phyloP scores from a whole-genome alignment of 306 rosid species.

The Sphenostylis stenocarpa region DNA sequence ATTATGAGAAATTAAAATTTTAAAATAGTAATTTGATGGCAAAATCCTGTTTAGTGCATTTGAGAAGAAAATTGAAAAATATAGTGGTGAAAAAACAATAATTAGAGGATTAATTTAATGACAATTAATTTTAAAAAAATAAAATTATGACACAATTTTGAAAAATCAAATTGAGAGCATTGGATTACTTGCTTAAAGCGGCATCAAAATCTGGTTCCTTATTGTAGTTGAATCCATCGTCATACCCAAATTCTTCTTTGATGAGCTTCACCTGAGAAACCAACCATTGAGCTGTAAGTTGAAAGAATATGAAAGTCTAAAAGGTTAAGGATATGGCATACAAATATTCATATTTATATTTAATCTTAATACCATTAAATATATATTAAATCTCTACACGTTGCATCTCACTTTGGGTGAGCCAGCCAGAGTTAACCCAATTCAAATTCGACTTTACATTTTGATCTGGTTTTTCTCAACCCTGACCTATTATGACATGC shows the following conservation, averaged over 20 bases:
- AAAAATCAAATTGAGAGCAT: neutral
- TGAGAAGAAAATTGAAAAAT: neutral
- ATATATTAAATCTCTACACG: neutral
- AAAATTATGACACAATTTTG: neutral
- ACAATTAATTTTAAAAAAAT: neutral
- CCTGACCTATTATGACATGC: too few relatives aligned
- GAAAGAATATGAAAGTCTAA: neutral
- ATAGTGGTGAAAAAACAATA: neutral
- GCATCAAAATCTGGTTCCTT: constrained; percentile 56
- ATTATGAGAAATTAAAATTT: neutral
- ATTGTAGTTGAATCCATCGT: constrained; percentile 71
- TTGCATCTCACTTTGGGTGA: neutral
- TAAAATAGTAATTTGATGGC: neutral
- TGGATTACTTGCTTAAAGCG: constrained; percentile 52
- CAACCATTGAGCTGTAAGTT: neutral
- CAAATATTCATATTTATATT: neutral
- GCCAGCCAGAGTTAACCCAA: neutral
- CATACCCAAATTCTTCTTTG: constrained; percentile 70
- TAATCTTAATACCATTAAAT: neutral
- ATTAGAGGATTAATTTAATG: neutral
- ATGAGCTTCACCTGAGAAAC: constrained; percentile 54
- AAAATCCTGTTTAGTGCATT: neutral
- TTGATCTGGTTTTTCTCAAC: neutral
- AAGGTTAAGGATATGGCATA: neutral
- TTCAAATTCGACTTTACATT: neutral